Percentiles rank a stretch among this genome's conserved stretches.
phyloP scores from a whole-genome alignment of 2,329 filamentous ascomycete genomes.

The Cercospora zeina region DNA sequence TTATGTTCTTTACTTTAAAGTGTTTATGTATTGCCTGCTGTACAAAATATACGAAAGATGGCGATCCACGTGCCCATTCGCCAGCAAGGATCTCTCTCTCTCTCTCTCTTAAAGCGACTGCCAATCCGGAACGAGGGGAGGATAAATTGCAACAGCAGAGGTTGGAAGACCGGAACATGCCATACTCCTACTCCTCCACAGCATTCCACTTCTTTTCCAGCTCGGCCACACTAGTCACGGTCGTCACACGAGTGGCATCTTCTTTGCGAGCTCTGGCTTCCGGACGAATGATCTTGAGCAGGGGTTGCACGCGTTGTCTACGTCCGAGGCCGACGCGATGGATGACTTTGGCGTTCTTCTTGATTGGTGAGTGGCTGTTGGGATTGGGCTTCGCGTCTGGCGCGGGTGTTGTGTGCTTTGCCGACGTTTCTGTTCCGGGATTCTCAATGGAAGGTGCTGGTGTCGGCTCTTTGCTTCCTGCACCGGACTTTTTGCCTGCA shows the following conservation, averaged over 20 bases:
- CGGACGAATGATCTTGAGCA: slow-evolving; percentile 36
- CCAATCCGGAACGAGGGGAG: neutral
- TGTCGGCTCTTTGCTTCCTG: slow-evolving; percentile 5
- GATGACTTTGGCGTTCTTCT: slow-evolving; percentile 39
- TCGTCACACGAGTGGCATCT: slow-evolving; percentile 17
- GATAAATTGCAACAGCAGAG: neutral
- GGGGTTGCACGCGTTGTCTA: slow-evolving; percentile 50
- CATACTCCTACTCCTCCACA: slow-evolving; percentile 2
- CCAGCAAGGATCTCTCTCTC: neutral
- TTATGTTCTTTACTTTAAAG: no score
- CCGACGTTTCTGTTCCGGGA: neutral
- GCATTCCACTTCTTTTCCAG: slow-evolving; percentile 17
- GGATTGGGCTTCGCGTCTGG: slow-evolving; percentile 18
- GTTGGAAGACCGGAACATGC: no score
- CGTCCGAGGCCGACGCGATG: slow-evolving; percentile 52
- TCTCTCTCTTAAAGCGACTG: neutral
- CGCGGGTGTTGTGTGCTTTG: slow-evolving; percentile 9
- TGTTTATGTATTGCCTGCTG: neutral
- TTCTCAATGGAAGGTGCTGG: slow-evolving; percentile 13
- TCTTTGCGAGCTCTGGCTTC: slow-evolving; percentile 22
- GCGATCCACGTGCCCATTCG: neutral
- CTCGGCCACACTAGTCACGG: slow-evolving; percentile 22
- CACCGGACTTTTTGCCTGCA: neutral
- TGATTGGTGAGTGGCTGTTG: slow-evolving; percentile 26
- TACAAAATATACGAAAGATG: neutral